Percentiles rank a stretch among this genome's conserved stretches.
Conservation (phyloP, 768 basidiomycete genomes). For the Suillus subalutaceus region DNA sequence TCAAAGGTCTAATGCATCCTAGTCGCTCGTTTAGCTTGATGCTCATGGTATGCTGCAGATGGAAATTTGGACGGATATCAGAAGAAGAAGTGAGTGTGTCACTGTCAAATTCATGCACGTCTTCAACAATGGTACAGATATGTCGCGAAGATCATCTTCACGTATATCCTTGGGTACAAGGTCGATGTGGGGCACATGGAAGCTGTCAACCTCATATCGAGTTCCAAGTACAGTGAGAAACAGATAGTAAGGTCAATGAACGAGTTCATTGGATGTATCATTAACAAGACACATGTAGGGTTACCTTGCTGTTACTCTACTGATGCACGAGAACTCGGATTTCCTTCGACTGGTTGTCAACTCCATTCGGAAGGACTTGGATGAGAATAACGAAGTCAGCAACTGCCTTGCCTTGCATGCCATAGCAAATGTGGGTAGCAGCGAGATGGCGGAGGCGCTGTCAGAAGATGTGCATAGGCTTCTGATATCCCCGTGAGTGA, state of each 20-base stretch:
- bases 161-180: conserved; percentile 98
- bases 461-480: conserved; percentile 92
- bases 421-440: conserved; percentile 96
- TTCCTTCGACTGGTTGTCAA: conserved; percentile 96
- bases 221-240: conserved; percentile 95
- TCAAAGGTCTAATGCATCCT: conserved; percentile 69
- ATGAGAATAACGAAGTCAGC: conserved; percentile 91
- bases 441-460: conserved; percentile 97
- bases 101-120: conserved; percentile 13
- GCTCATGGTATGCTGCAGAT: conserved; percentile 46
- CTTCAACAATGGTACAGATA: conserved; percentile 57
- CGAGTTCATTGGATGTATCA: background rate
- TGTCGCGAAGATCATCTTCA: conserved; percentile 98
- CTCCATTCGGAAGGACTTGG: conserved; percentile 96
- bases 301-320: conserved; percentile 92
- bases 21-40: conserved; percentile 10
- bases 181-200: conserved; percentile 99
- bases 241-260: conserved; percentile 77
- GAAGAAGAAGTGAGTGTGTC: conserved; percentile 79
- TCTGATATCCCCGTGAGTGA: conserved; percentile 86
- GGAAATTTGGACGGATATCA: conserved; percentile 89
- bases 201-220: conserved; percentile 96
- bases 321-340: conserved; percentile 99
- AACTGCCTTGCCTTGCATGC: conserved; percentile 97
- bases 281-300: conserved; percentile 54